Base-by-base conservation (phyloP, 202 grass and related monocot genomes). In the Cymbopogon flexuosus region DNA sequence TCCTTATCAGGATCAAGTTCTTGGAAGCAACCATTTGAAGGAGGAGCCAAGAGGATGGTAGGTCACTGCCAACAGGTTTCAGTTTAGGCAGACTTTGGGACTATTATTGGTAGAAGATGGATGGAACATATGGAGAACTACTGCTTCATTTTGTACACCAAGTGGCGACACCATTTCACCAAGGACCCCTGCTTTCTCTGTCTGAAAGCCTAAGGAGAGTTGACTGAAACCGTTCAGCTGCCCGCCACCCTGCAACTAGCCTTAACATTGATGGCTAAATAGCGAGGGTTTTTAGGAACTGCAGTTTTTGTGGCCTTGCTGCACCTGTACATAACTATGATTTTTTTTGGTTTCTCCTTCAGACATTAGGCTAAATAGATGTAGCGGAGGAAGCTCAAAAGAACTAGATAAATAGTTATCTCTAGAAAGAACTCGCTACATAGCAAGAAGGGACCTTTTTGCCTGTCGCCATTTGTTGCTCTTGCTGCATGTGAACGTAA, bases 11-110 rank as follows among this genome's bases (percentile, higher is more conserved):
- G 87, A 81, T 18, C 84, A 86, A 72, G 18, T 81, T 81, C 23
- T 74, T 73, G 83, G 83, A 80, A 78, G 64, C 70, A 75, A 34
- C 35, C 51, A 87, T 81, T 72, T 90, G 79, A 91, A 87, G 81
- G 78, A 88, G 58, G 85, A 97, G 39, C 83, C 60, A 15, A 88
- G 39, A 90, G 84, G 87, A 81, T 97, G 89, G 90, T 93, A 85
- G 87, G 41, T 19, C 45, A 62, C n/a, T 63, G 74, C 79, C 73
- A 43, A 15, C 47, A 68, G 35, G 31, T 62, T 58, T 61, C 70
- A 84, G 69, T 80, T 63, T 73, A 86, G 78, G 72, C 31, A 83
- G 76, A 56, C 36, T 10, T 57, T 68, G 13, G 65, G 77, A 62
- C 51, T 33, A 35, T 58, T 31, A 49, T 82, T 34, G 1, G 1